These are phyloP conservation scores for Starmerella ratchasimensis DNA, from an alignment of 805 yeast species.

Conservation along the genomic window DNA sequence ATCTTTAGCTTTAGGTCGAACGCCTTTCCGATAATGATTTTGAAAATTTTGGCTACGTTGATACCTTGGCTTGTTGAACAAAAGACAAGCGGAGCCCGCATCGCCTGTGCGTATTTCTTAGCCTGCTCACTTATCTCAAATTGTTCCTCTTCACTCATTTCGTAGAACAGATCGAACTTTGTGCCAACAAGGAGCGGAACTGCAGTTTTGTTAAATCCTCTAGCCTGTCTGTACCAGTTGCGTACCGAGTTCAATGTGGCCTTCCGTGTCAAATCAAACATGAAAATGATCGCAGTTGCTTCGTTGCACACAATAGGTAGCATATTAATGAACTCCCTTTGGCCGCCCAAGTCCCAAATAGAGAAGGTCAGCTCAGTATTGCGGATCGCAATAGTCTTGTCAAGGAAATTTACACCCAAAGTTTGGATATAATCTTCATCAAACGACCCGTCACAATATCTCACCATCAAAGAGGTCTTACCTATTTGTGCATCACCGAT, in stretches of 20 bases:
- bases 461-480: conserved; percentile 90
- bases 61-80: conserved; percentile 87
- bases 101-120: conserved; percentile 70
- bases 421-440: conserved; percentile 90
- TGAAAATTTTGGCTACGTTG: conserved; percentile 86
- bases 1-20: conserved; percentile 72
- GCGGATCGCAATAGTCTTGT: conserved; percentile 68
- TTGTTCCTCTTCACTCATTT: conserved; percentile 66
- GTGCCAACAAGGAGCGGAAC: conserved; percentile 88
- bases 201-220: conserved; percentile 81
- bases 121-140: conserved; percentile 72
- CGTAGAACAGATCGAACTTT: conserved; percentile 77
- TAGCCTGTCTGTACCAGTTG: conserved; percentile 88
- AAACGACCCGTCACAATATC: conserved; percentile 88
- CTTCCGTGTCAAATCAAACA: conserved; percentile 80
- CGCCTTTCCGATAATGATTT: conserved; percentile 77
- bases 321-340: conserved; percentile 89
- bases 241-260: conserved; percentile 75
- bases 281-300: conserved; percentile 78
- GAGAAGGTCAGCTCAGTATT: conserved; percentile 81
- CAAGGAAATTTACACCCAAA: conserved; percentile 89
- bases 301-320: conserved; percentile 82
- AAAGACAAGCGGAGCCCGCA: conserved; percentile 73
- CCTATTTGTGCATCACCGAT: conserved; percentile 96
- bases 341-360: conserved; percentile 95